Evolutionary conservation across 306 rosid genomes (phyloP).

Genomic region (Cercis canadensis): DNA sequence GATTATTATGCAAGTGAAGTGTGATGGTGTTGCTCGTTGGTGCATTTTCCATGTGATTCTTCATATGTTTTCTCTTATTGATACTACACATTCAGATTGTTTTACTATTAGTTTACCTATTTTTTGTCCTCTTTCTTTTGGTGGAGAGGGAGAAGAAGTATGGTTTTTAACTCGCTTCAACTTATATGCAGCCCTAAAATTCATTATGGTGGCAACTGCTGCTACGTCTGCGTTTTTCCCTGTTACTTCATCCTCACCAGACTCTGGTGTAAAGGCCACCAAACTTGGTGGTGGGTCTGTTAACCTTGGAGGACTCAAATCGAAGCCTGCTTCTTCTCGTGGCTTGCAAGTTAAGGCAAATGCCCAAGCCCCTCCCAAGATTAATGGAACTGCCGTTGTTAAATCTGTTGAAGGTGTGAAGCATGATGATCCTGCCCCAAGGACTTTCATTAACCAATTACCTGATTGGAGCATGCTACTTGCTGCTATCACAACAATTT

Average conservation of each 20-base stretch:
- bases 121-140: conserved; percentile 10
- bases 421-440: conserved; percentile 68
- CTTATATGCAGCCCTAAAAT: conserved; percentile 33
- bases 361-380: conserved; percentile 91
- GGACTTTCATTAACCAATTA: conserved; percentile 92
- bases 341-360: conserved; percentile 83
- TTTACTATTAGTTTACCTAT: not conserved
- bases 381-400: conserved; percentile 76
- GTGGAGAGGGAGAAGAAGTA: conserved; percentile 29
- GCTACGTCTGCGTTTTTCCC: conserved; percentile 80
- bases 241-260: conserved; percentile 59
- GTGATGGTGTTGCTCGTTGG: conserved; percentile 14
- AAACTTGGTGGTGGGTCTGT: conserved; percentile 55
- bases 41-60: conserved; percentile 17
- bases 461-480: conserved; percentile 99
- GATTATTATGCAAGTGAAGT: conserved; percentile 10
- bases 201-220: conserved; percentile 93
- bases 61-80: not conserved
- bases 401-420: conserved; percentile 61
- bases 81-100: not conserved
- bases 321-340: conserved; percentile 59
- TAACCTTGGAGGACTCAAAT: conserved; percentile 61
- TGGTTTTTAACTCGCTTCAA: conserved; percentile 32
- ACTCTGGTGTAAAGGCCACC: conserved; percentile 53
- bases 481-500: conserved; percentile 98